Evolutionary conservation across 345 rosid genomes (phyloP), one percentile per base, ranked within the genome.

Genomic region (Schrenkiella parvula): DNA sequence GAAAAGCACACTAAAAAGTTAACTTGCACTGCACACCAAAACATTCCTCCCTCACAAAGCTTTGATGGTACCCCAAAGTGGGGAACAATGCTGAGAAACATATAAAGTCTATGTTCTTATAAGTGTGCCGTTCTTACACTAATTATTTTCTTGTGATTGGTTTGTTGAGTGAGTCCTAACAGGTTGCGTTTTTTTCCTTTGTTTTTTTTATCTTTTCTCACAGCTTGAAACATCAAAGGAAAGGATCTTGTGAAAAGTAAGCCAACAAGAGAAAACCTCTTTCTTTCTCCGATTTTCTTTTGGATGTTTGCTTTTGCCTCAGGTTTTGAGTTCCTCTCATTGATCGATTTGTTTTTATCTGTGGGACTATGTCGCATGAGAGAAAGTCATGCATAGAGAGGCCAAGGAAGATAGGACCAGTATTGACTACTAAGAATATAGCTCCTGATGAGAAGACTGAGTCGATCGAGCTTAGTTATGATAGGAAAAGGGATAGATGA

Each of bases 401-500:
- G 70, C 96, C 95, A 12, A 68, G 89, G 23, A 80, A 84, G 68
- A 71, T 73, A 6, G 95, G 98, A 55, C 96, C 91, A 7, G 84
- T 77, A 52, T 87, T 83, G 86, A 90, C 89, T 0, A 90, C 59
- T 73, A 92, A 54, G 73, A 80, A 83, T 67, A 88, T 92, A 62
- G 93, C 91, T 5, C 95, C 93, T 31, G 98, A 87, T 83, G 96
- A 92, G 55, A 88, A 88, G 64, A 77, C 86, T 39, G 92, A 89
- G 78, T 60, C 80, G 0, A 79, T 92, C 66, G 95, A 90, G 78
- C 87, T 92, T 51, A 86, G 87, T 66, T 88, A 90, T 42, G 95
- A 90, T 61, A 96, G 95, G 0, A 90, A 92, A 75, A 79, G 96
- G 37, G 98, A 92, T 62, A 51, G 98, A 28, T 90, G 95, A 91